Percentiles rank a stretch among this genome's conserved stretches.
Evolutionary conservation across 371 early-diverging fungal genomes (phyloP).

Genomic region (Mortierella polycephala): DNA sequence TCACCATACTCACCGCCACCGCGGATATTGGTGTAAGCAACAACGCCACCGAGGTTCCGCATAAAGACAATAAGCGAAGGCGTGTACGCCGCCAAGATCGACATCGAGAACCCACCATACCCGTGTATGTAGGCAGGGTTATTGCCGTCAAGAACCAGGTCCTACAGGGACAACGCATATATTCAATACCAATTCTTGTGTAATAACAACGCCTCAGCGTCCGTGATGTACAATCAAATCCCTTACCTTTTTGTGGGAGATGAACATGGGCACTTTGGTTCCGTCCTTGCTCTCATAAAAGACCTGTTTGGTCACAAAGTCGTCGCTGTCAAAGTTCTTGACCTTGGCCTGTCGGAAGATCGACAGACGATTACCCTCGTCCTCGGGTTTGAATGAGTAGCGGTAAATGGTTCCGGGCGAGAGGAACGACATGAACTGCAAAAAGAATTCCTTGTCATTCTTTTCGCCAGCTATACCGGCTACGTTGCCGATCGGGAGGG

Average conservation of each 20-base stretch:
- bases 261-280: conserved; percentile 75
- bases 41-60: conserved; percentile 57
- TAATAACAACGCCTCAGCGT: too few relatives aligned
- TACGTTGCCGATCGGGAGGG: conserved; percentile 52
- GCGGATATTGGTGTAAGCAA: conserved; percentile 59
- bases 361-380: conserved; percentile 29
- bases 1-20: conserved; percentile 67
- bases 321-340: conserved; percentile 55
- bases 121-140: conserved; percentile 71
- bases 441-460: conserved; percentile 58
- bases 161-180: conserved; percentile 2
- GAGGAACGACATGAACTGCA: conserved; percentile 60
- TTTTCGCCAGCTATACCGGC: conserved; percentile 14
- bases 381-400: conserved; percentile 42
- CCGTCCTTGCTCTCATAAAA: conserved; percentile 71
- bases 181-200: too few relatives aligned
- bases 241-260: conserved; percentile 60
- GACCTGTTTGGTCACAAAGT: conserved; percentile 67
- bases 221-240: too few relatives aligned
- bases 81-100: conserved; percentile 62
- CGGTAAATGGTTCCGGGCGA: conserved; percentile 66
- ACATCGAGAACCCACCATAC: conserved; percentile 72
- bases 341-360: conserved; percentile 58
- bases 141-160: conserved; percentile 57
- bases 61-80: conserved; percentile 60